Conservation (phyloP, 345 rosid species). For the Dovyalis caffra region DNA sequence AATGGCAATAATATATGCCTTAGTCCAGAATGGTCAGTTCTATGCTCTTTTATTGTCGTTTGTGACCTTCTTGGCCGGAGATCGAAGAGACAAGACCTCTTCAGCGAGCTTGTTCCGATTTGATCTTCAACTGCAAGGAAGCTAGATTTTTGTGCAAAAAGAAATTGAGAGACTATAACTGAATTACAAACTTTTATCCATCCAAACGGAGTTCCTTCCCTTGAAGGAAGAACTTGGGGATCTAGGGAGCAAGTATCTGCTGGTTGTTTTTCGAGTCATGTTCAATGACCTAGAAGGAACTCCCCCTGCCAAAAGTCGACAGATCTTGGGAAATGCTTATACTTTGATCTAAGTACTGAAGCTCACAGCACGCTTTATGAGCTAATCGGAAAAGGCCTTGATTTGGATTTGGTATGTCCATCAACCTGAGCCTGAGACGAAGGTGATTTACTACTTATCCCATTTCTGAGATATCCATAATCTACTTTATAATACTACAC, state of each 20-base stretch:
- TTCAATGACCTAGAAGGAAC: constrained; percentile 14
- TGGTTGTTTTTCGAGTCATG: constrained; percentile 27
- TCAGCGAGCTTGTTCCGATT: neutral
- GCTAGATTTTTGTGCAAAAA: neutral
- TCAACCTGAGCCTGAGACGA: constrained; percentile 64
- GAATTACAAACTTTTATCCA: constrained; percentile 2
- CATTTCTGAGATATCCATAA: neutral
- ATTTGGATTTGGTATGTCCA: constrained; percentile 80
- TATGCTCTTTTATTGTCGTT: neutral
- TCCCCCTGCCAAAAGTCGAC: constrained; percentile 26
- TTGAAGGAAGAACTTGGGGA: constrained; percentile 33
- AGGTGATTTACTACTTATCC: constrained; percentile 32
- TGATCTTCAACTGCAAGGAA: constrained; percentile 1
- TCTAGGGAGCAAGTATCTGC: constrained; percentile 29
- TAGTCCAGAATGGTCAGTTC: neutral
- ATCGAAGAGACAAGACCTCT: neutral
- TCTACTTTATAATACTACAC: neutral
- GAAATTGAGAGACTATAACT: neutral
- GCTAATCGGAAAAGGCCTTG: constrained; percentile 50
- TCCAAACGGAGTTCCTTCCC: constrained; percentile 61
- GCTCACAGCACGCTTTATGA: constrained; percentile 60
- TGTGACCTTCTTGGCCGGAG: neutral
- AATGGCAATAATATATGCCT: neutral
- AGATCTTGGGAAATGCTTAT: constrained; percentile 57
- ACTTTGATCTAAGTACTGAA: constrained; percentile 44